Base-by-base conservation (phyloP, 2,329 filamentous ascomycete species). In the Xylariaceae sp. region DNA sequence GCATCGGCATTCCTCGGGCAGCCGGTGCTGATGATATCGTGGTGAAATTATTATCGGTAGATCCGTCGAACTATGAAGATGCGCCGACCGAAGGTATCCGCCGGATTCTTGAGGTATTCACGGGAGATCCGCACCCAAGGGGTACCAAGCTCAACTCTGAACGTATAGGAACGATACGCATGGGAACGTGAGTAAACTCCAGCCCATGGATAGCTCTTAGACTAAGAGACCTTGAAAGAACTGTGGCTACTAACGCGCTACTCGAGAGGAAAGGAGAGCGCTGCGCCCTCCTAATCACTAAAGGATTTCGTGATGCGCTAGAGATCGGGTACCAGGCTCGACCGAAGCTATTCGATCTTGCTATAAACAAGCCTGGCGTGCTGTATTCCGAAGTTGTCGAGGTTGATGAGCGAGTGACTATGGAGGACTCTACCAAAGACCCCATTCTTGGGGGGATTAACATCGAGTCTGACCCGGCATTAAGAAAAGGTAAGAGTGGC, bases 31-130 rank as follows among this genome's bases (percentile, higher is more conserved):
- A 89, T 69, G 85, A 89, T 59, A 79, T 90, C 46, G 75, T 90
- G 49, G 88, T 91, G 71, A 91, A 91, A 70, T 77, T 92, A 1
- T 79, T 92, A 12, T 91, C 89, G 0, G 89, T 89, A 61, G 88
- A 91, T 65, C 87, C 88, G 0, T 74, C 78, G 26, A 89, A 89
- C 70, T 90, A 90, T 70, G 77, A 84, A 41, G 88, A 90, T 74
- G 88, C 88, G 1, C 88, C 88, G 0, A 77, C 89, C 16, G 88
- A 90, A 75, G 87, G 86, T 18, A 89, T 90, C 51, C 80, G 88
- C 7, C 80, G 88, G 6, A 78, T 90, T 1, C 78, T 90, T 16
- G 84, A 84, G 49, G 79, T 74, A 37, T 86, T 87, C 67, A 82
- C 81, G 1, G 82, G 81, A 50, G 77, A 78, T 48, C 76, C 84